Evolutionary conservation across 176 grass and related monocot species (phyloP).

Genomic region (Eragrostis nindensis): DNA sequence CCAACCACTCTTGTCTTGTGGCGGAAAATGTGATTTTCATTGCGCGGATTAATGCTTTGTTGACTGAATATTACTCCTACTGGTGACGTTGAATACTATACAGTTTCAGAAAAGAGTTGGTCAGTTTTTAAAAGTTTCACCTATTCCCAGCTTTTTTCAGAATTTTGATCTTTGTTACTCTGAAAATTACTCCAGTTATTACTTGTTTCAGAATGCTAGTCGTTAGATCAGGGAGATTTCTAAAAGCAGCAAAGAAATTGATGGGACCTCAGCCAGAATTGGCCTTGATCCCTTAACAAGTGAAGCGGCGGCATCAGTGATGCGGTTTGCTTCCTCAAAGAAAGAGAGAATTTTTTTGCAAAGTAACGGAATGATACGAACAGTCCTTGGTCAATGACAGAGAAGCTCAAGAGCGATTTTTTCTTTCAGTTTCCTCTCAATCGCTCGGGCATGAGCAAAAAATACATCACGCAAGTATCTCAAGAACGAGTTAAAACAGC

Average conservation of each 20-base stretch:
- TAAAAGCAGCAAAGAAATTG: slow-evolving; percentile 26
- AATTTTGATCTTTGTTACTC: neutral
- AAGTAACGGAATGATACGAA: slow-evolving; percentile 16
- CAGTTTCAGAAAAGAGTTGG: neutral
- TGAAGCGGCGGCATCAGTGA: slow-evolving; percentile 4
- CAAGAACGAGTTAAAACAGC: slow-evolving; percentile 2
- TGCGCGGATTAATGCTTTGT: slow-evolving; percentile 13
- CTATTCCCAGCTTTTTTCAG: neutral
- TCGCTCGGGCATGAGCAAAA: slow-evolving; percentile 51
- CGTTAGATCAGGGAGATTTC: slow-evolving; percentile 16
- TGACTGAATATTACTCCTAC: neutral
- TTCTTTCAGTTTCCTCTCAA: slow-evolving; percentile 40
- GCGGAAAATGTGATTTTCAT: slow-evolving; percentile 31
- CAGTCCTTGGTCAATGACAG: slow-evolving; percentile 7
- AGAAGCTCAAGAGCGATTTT: slow-evolving; percentile 41
- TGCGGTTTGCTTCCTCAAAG: slow-evolving; percentile 1
- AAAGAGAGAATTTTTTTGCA: neutral
- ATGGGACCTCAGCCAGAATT: neutral
- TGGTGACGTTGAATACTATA: neutral
- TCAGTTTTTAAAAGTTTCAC: too few species aligned
- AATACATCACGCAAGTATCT: slow-evolving; percentile 49
- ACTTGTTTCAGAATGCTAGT: slow-evolving; percentile 15
- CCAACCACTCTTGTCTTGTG: slow-evolving; percentile 25
- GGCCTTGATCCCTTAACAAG: neutral
- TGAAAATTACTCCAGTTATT: neutral